Evolutionary conservation across 2,329 filamentous ascomycete species (phyloP).

Genomic region (Hypocrella siamensis): DNA sequence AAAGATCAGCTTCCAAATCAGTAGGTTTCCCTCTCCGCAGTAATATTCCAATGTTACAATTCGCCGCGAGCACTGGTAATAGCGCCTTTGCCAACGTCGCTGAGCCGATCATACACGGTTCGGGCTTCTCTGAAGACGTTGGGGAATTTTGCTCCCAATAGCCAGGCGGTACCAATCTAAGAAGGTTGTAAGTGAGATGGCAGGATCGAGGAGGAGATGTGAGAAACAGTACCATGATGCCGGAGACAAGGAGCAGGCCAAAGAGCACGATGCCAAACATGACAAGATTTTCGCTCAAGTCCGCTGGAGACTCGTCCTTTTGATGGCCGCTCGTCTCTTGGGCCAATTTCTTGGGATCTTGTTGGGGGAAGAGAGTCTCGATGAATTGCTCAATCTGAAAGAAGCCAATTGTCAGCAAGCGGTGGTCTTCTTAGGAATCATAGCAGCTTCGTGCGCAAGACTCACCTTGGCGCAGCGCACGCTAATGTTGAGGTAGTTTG

Average conservation of each 20-base stretch:
- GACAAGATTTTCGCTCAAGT: slow-evolving; percentile 45
- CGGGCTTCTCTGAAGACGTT: slow-evolving; percentile 13
- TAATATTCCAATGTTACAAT: slow-evolving; percentile 15
- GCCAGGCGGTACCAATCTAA: slow-evolving; percentile 63
- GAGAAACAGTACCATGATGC: slow-evolving; percentile 53
- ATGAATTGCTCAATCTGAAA: slow-evolving; percentile 83
- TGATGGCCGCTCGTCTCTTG: slow-evolving; percentile 21
- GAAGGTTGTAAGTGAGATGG: neutral
- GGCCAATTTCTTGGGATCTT: slow-evolving; percentile 49
- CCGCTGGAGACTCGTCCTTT: slow-evolving; percentile 27
- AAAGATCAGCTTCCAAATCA: neutral
- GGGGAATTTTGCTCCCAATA: slow-evolving; percentile 73
- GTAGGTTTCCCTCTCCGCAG: neutral
- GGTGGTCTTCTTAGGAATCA: neutral
- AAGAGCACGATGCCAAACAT: slow-evolving; percentile 51
- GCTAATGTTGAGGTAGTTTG: slow-evolving; percentile 84
- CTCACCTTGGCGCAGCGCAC: slow-evolving; percentile 73
- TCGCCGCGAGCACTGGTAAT: slow-evolving; percentile 16
- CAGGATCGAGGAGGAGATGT: neutral
- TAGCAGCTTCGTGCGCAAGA: neutral
- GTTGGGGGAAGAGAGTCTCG: slow-evolving; percentile 77
- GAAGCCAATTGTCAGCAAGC: no score
- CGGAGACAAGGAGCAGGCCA: slow-evolving; percentile 56
- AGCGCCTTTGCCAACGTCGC: slow-evolving; percentile 8
- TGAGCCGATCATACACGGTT: slow-evolving; percentile 7